Evolutionary conservation across 2,329 filamentous ascomycete species (phyloP).

Genomic region (Chaetomiaceae sp.): DNA sequence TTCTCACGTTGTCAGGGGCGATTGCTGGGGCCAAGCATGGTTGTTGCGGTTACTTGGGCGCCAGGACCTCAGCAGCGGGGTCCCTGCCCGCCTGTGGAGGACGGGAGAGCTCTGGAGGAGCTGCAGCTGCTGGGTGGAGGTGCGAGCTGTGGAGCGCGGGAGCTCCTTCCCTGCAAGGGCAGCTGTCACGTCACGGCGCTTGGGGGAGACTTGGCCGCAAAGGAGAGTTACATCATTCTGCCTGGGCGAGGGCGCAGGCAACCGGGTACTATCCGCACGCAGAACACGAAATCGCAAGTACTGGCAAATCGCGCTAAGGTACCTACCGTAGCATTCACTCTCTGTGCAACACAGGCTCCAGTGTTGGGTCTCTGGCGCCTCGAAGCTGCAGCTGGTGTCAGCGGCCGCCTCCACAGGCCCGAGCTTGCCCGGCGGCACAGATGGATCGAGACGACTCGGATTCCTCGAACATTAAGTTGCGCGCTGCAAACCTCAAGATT

Average conservation of each 20-base stretch:
- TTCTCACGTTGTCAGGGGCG: constrained; percentile 26
- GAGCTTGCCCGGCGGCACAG: constrained; percentile 6
- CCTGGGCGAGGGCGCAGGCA: no score
- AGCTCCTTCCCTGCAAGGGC: constrained; percentile 18
- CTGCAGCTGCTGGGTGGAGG: no score
- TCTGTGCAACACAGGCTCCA: neutral
- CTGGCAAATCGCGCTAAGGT: constrained; percentile 13
- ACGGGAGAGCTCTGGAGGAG: constrained; percentile 6
- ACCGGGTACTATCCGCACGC: no score
- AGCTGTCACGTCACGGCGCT: constrained; percentile 18
- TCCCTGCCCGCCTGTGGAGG: constrained; percentile 6
- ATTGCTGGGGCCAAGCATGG: constrained; percentile 16
- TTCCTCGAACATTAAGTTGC: no score
- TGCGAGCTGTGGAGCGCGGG: constrained; percentile 17
- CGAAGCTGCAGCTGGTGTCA: constrained; percentile 12
- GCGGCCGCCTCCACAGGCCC: constrained; percentile 1
- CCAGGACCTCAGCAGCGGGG: constrained; percentile 16
- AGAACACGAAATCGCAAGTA: no score
- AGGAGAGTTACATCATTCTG: constrained; percentile 18
- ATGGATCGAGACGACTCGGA: no score
- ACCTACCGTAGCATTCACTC: neutral
- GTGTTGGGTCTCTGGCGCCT: constrained; percentile 11
- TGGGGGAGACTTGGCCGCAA: constrained; percentile 12
- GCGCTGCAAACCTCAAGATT: no score
- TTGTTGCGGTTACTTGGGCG: constrained; percentile 19